Conservation (phyloP, 345 rosid genomes). For the Clarkia xantiana region DNA sequence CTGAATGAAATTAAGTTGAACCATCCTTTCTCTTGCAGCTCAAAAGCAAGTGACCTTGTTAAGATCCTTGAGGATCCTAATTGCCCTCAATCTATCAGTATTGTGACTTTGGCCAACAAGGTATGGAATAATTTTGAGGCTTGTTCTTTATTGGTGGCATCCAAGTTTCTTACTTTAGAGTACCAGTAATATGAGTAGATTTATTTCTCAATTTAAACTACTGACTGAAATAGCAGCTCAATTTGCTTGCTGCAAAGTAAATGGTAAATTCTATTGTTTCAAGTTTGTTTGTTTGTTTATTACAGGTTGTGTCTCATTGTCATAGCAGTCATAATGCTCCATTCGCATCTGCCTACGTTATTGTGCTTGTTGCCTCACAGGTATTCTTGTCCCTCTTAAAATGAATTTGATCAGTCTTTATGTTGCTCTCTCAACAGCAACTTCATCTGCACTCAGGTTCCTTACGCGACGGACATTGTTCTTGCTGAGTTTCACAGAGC, state of each 20-base stretch:
- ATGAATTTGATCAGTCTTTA: no score
- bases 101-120: constrained; percentile 67
- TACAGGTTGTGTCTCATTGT: constrained; percentile 53
- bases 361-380: constrained; percentile 64
- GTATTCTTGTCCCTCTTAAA: constrained; percentile 18
- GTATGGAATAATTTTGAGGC: constrained; percentile 18
- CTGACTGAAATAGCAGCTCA: no score
- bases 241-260: not conserved
- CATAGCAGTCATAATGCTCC: constrained; percentile 41
- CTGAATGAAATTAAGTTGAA: not conserved
- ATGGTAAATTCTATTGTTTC: not conserved
- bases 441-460: constrained; percentile 29
- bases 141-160: no score
- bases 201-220: no score
- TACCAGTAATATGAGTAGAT: no score
- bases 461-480: constrained; percentile 63
- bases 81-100: constrained; percentile 61
- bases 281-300: not conserved
- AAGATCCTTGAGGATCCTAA: constrained; percentile 51
- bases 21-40: constrained; percentile 24
- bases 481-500: constrained; percentile 81
- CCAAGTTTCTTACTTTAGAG: no score
- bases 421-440: no score
- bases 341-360: constrained; percentile 61
- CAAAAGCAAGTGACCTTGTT: constrained; percentile 50